These are phyloP conservation scores for Plenodomus biglobosus DNA, from an alignment of 2,329 filamentous ascomycete genomes.

Conservation along the genomic window DNA sequence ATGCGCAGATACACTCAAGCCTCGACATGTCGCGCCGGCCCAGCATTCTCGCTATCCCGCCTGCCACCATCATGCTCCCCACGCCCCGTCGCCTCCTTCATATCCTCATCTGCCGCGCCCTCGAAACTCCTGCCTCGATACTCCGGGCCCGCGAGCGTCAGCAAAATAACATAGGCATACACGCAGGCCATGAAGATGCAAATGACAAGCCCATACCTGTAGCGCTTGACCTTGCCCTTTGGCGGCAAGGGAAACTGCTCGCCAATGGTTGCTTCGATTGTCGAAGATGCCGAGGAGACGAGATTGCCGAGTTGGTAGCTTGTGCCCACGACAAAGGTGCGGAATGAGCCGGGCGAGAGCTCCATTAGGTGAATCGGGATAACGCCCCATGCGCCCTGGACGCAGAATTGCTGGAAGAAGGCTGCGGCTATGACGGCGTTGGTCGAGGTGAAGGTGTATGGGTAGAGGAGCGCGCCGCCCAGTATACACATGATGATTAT, in stretches of 20 bases:
- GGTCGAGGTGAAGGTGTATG: slow-evolving; percentile 70
- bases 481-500: slow-evolving; percentile 56
- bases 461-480: slow-evolving; percentile 78
- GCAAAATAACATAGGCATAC: slow-evolving; percentile 62
- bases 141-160: slow-evolving; percentile 65
- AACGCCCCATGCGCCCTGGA: slow-evolving; percentile 49
- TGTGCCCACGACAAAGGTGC: slow-evolving; percentile 74
- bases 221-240: slow-evolving; percentile 40
- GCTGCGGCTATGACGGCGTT: slow-evolving; percentile 72
- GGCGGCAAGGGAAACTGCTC: slow-evolving; percentile 71
- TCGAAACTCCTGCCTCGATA: slow-evolving; percentile 43
- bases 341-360: slow-evolving; percentile 69
- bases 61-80: slow-evolving; percentile 13
- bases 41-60: slow-evolving; percentile 7
- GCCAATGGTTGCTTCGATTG: slow-evolving; percentile 74
- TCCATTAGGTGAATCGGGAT: slow-evolving; percentile 74
- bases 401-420: slow-evolving; percentile 69
- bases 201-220: slow-evolving; percentile 76
- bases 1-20: background rate
- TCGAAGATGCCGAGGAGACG: slow-evolving; percentile 67
- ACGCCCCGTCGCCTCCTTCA: slow-evolving; percentile 29
- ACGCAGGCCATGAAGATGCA: slow-evolving; percentile 91
- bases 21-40: background rate
- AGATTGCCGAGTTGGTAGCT: slow-evolving; percentile 79
- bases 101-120: slow-evolving; percentile 38